These are phyloP conservation scores for Echium plantagineum DNA, from an alignment of 257 asterid species.

Conservation along the genomic window DNA sequence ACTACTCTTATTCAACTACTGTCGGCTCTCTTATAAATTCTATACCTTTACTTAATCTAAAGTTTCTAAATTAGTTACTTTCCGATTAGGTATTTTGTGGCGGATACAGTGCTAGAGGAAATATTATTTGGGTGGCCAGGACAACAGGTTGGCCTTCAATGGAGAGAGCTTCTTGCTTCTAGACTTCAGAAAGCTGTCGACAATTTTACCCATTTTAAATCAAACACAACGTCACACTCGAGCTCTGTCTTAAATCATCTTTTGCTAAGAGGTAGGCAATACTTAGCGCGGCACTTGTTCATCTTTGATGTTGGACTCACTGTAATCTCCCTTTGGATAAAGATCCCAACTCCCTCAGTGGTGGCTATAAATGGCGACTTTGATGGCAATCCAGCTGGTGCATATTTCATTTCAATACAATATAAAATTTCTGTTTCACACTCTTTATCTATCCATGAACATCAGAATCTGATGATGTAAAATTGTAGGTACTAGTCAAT, in stretches of 20 bases:
- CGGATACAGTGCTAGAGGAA: slow-evolving; percentile 89
- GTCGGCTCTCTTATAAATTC: too few species aligned
- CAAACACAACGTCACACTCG: neutral
- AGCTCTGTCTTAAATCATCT: neutral
- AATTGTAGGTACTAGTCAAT: neutral
- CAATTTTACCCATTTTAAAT: slow-evolving; percentile 17
- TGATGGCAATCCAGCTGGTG: slow-evolving; percentile 85
- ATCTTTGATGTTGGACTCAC: slow-evolving; percentile 21
- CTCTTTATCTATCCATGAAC: neutral
- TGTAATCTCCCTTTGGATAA: slow-evolving; percentile 22
- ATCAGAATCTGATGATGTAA: too few species aligned
- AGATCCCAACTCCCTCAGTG: slow-evolving; percentile 84
- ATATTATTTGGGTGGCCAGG: slow-evolving; percentile 95
- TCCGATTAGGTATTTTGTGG: slow-evolving; percentile 74
- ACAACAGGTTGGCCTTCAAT: slow-evolving; percentile 65
- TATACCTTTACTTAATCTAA: too few species aligned
- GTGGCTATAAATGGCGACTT: slow-evolving; percentile 93
- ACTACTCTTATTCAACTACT: too few species aligned
- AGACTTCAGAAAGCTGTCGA: slow-evolving; percentile 77
- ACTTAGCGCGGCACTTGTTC: slow-evolving; percentile 2
- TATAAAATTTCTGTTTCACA: too few species aligned
- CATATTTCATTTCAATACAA: slow-evolving; percentile 14
- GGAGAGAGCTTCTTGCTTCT: slow-evolving; percentile 73
- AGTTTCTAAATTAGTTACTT: too few species aligned
- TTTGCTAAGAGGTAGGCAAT: neutral